Percentiles rank a stretch among this genome's conserved stretches.
These are phyloP conservation scores for Suhomyces bribrorum DNA, from an alignment of 1,139 yeast genomes.

Conservation along the genomic window DNA sequence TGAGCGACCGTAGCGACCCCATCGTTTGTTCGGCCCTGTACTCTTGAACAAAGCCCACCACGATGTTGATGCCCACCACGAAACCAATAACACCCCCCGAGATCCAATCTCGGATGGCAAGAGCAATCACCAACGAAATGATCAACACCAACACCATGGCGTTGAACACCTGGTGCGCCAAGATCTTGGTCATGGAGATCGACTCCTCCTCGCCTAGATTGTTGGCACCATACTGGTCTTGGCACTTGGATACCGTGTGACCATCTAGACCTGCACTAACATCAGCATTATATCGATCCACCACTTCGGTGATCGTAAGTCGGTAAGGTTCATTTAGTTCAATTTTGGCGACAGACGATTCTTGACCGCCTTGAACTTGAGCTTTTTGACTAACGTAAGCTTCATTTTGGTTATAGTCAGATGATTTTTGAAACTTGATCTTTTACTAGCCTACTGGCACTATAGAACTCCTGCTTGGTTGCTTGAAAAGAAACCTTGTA, in stretches of 20 bases:
- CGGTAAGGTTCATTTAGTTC: constrained; percentile 31
- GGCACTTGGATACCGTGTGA: constrained; percentile 30
- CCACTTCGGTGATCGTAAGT: constrained; percentile 35
- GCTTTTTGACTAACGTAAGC: constrained; percentile 19
- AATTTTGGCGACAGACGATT: constrained; percentile 11
- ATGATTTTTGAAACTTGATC: constrained; percentile 13
- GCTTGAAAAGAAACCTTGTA: too few species aligned
- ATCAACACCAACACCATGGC: constrained; percentile 79
- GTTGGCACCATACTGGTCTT: constrained; percentile 54
- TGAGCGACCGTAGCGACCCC: constrained; percentile 69
- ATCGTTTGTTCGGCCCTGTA: constrained; percentile 76
- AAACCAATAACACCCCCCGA: constrained; percentile 81
- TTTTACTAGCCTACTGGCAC: constrained; percentile 3
- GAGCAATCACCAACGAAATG: constrained; percentile 73
- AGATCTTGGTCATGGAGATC: constrained; percentile 57
- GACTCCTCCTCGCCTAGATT: constrained; percentile 60
- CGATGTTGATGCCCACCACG: constrained; percentile 65
- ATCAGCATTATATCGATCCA: constrained; percentile 39
- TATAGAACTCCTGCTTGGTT: background rate
- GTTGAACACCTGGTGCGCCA: constrained; percentile 71
- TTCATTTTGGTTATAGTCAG: constrained; percentile 12
- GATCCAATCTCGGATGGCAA: constrained; percentile 77
- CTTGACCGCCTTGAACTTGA: constrained; percentile 22
- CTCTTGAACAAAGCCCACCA: constrained; percentile 72
- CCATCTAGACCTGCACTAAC: constrained; percentile 49